Conservation (phyloP, 306 rosid species). For the Prunus mongolica region DNA sequence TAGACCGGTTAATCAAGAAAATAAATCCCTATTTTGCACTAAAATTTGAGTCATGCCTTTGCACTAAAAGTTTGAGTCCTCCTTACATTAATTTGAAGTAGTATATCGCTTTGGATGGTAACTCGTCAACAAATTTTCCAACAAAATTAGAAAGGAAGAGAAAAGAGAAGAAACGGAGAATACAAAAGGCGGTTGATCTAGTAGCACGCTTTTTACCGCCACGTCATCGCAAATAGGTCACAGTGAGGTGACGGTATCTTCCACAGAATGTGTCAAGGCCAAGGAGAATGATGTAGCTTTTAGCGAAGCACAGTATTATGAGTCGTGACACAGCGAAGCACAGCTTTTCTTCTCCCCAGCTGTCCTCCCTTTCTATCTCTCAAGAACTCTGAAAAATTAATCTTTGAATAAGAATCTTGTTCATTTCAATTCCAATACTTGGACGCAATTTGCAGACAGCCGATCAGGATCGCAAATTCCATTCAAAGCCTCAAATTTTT, state of each 20-base stretch:
- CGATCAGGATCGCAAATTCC: neutral
- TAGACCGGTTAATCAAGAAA: too few relatives aligned
- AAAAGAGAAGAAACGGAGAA: too few relatives aligned
- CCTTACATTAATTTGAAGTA: too few relatives aligned
- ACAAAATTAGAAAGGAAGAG: too few relatives aligned
- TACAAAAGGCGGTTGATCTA: too few relatives aligned
- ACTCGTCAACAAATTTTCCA: too few relatives aligned
- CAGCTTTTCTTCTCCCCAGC: constrained; percentile 5
- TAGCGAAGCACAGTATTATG: neutral
- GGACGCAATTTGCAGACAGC: neutral
- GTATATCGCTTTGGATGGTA: too few relatives aligned
- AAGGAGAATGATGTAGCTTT: neutral
- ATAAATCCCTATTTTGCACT: too few relatives aligned
- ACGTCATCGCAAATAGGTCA: neutral
- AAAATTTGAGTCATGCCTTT: too few relatives aligned
- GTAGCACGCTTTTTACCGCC: neutral
- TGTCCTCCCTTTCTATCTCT: constrained; percentile 5
- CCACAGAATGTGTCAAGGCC: neutral
- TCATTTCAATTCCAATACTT: constrained; percentile 3
- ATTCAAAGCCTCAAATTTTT: neutral
- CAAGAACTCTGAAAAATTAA: neutral
- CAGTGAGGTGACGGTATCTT: neutral
- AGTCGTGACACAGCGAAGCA: constrained; percentile 17
- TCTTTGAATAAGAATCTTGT: neutral
- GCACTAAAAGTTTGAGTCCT: too few relatives aligned